These are phyloP conservation scores for Sophora flavescens DNA, from an alignment of 306 rosid genomes.

Conservation along the genomic window DNA sequence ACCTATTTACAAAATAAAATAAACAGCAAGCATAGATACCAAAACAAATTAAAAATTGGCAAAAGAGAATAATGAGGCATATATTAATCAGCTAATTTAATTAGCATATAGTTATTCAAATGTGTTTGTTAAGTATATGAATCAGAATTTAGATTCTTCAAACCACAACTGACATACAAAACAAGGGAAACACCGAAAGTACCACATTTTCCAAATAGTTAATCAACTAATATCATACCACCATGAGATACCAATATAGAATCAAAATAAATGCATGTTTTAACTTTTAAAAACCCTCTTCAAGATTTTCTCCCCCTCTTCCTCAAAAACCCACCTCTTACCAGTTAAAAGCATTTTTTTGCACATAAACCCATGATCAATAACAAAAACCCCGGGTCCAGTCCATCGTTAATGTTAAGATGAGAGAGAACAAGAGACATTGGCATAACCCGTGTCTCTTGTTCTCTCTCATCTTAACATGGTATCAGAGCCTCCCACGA, in stretches of 20 bases:
- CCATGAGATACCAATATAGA: background rate
- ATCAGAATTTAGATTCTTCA: background rate
- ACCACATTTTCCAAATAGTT: background rate
- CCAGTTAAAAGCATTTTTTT: background rate
- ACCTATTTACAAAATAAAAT: too few relatives aligned
- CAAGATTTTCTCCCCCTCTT: background rate
- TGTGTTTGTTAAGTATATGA: background rate
- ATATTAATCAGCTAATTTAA: background rate
- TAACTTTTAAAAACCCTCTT: background rate
- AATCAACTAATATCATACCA: conserved; percentile 3
- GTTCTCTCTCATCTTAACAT: too few relatives aligned
- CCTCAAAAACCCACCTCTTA: background rate
- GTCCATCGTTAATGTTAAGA: too few relatives aligned
- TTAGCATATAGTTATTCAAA: background rate
- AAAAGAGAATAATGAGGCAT: background rate
- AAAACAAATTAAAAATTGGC: background rate
- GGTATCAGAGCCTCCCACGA: too few relatives aligned
- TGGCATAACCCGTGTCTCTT: too few relatives aligned
- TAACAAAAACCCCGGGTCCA: background rate
- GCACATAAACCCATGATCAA: background rate
- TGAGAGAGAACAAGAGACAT: too few relatives aligned
- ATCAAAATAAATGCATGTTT: background rate
- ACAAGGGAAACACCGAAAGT: background rate
- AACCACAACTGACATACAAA: background rate
- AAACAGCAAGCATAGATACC: background rate